Base-by-base conservation (phyloP, 768 basidiomycete species). In the Collybia sordida region DNA sequence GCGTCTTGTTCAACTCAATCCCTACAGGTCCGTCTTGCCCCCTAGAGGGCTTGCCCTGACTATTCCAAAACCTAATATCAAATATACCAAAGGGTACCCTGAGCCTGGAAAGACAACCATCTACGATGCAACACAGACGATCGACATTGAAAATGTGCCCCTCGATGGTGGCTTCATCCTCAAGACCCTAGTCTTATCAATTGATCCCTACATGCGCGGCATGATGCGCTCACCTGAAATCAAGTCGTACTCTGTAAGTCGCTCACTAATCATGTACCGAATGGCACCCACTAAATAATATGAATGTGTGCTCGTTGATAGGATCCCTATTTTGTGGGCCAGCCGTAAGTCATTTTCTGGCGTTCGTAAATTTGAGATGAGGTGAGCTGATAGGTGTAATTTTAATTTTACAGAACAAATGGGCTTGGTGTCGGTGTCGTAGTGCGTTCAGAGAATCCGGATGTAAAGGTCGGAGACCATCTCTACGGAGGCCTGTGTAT, bases 91-190 rank as follows among this genome's bases (percentile, higher is more conserved):
- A 69, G 75, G 63, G 8, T 75, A 64, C 45, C 76, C 77, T 12
- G 65, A 70, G 28, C 73, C 72, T 0, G 77, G 77, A 14, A 67
- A 75, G 55, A 78, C 77, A 6, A 71, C 72, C 3, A 56, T 73
- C 1, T 71, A 78, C 51, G 79, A 82, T 47, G 63, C 51, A 3
- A 71, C 64, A 0, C 57, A 72, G 46, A 73, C 65, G 0, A 82
- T 84, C 56, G 82, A 84, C 55, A 56, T 74, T 17, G 77, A 81
- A 14, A 72, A 57, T 23, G 72, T 71, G 0, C 59, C 71, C 1
- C 59, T 81, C 38, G 61, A 78, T n/a, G 76, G 78, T 0, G 77
- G 78, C 0, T 57, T 80, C 47, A 56, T 84, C 6, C 42, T 81
- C 56, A 83, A 83, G 61, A 72, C 71, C 0, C 68, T 83, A 11